Evolutionary conservation across 129 eudicot species (phyloP).

Genomic region (Lactuca saligna): DNA sequence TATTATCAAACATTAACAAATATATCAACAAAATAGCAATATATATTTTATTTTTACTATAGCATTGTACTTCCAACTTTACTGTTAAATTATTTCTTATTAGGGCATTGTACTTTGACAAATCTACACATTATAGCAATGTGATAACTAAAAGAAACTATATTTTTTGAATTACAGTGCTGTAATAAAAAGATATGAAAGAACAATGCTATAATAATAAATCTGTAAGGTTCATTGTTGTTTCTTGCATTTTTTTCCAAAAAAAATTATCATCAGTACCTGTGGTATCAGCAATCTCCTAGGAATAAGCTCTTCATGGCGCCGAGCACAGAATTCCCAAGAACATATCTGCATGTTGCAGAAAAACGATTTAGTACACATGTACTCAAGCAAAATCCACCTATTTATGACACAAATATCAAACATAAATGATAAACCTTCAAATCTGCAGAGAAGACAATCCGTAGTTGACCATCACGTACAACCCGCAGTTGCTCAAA

Average conservation of each 20-base stretch:
- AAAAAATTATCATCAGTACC: constrained; percentile 35
- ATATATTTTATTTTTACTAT: not conserved
- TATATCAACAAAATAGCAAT: too few species aligned
- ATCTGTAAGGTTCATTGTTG: not conserved
- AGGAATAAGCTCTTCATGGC: constrained; percentile 97
- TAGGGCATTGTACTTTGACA: not conserved
- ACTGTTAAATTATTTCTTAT: not conserved
- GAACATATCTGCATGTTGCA: constrained; percentile 72
- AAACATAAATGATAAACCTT: constrained; percentile 45
- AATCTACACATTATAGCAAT: not conserved
- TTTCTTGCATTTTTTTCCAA: not conserved
- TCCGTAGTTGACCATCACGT: constrained; percentile 93
- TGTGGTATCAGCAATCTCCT: constrained; percentile 89
- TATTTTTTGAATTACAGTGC: too few species aligned
- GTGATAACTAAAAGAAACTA: too few species aligned
- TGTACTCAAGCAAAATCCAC: constrained; percentile 4
- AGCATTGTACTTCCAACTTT: not conserved
- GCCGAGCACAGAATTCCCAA: constrained; percentile 99
- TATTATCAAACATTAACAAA: not conserved
- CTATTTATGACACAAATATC: not conserved
- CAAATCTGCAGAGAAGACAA: constrained; percentile 88
- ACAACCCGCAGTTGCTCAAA: constrained; percentile 99
- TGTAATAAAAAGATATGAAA: not conserved
- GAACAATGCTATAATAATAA: too few species aligned
- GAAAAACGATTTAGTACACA: constrained; percentile 1